Base-by-base conservation (phyloP, 768 basidiomycete species). In the Antrodiella citrinella region DNA sequence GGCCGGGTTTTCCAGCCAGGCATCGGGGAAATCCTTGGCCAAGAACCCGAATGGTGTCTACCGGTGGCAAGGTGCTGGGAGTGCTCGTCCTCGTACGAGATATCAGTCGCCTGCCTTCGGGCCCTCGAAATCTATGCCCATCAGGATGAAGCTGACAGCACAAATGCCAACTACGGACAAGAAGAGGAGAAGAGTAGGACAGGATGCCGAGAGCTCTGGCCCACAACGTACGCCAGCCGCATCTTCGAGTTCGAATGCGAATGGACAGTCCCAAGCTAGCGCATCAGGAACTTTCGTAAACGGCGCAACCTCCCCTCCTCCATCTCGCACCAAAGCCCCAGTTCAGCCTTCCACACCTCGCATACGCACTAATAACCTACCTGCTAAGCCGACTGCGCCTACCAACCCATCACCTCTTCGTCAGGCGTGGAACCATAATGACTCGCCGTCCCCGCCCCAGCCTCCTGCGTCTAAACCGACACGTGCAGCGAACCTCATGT, bases 11-110 rank as follows among this genome's bases (percentile, higher is more conserved):
- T 60, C 63, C 13, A 47, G 56, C 4, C 67, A 66, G 30, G 60
- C 73, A 13, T 71, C 79, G 4, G 73, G 73, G 15, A 81, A 75
- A 59, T 80, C 74, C 9, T 67, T 90, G 4, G 61, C 73, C 19
- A 78, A 69, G 60, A 91, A 91, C 58, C 87, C 87, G 0, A 91
- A 90, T 60, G 87, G 87, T 19, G 60, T 68, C 26, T 84, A 84
- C 64, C 73, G 74, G 44, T 88, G 83, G 82, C 76, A 81, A 55
- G 88, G 87, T n/a, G 82, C 71, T 25, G 86, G 86, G 40, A 87
- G 84, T 57, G 80, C 87, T 11, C 81, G 75, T 57, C 68, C 72
- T 18, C 41, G 41, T 9, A 88, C 86, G 62, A 81, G 85, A 40
- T 86, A 80, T 60, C 75, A 78, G 47, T 86, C 86, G 7, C 85